Percentiles rank a stretch among this genome's conserved stretches.
phyloP scores from a whole-genome alignment of 2,329 filamentous ascomycete species.

The Pseudogymnoascus sp. region DNA sequence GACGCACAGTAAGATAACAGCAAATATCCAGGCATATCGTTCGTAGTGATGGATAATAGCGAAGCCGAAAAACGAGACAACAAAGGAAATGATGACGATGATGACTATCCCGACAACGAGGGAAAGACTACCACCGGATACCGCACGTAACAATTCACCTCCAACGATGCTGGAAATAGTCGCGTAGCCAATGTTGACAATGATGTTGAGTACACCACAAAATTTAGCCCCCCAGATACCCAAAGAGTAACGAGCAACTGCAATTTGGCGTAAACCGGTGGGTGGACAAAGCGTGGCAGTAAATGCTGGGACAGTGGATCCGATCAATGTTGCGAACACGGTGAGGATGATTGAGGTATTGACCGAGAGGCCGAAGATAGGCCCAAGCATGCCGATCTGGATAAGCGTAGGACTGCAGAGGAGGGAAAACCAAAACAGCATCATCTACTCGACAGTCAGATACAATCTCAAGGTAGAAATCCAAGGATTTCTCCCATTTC shows the following conservation, averaged over 20 bases:
- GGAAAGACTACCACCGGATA: conserved; percentile 40
- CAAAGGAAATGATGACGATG: conserved; percentile 44
- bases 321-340: conserved; percentile 21
- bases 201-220: conserved; percentile 22
- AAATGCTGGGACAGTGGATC: conserved; percentile 16
- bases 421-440: conserved; percentile 9
- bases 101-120: conserved; percentile 51
- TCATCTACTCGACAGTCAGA: background rate
- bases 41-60: conserved; percentile 47
- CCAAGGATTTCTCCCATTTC: background rate
- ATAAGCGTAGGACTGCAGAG: conserved; percentile 15
- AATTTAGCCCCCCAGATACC: conserved; percentile 26
- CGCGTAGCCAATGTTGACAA: conserved; percentile 44
- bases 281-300: conserved; percentile 15
- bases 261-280: conserved; percentile 24
- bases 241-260: conserved; percentile 23
- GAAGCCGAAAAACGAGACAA: conserved; percentile 54
- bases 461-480: background rate
- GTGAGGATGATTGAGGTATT: conserved; percentile 20
- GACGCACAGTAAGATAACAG: conserved; percentile 33
- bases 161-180: conserved; percentile 53
- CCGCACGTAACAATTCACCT: conserved; percentile 47
- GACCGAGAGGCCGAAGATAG: conserved; percentile 22
- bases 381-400: conserved; percentile 22
- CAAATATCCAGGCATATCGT: conserved; percentile 47